Evolutionary conservation across 192 early-diverging fungal genomes (phyloP).

Genomic region (Linnemannia hyalina): DNA sequence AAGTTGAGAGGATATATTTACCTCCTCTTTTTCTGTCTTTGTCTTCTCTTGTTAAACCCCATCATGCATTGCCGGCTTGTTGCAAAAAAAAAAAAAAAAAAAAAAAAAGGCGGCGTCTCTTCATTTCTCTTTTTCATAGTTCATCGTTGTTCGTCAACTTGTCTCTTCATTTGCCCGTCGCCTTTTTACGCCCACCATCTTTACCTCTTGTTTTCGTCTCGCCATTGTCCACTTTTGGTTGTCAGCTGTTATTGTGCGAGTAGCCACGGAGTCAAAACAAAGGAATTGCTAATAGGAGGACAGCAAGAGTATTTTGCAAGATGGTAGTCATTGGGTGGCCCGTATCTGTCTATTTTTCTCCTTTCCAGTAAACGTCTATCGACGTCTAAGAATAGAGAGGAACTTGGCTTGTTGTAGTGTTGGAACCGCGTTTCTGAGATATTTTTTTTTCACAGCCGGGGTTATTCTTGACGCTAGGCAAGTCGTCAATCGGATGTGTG

Average conservation of each 20-base stretch:
- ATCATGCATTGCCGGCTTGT: too few species aligned
- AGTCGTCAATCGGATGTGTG: neutral
- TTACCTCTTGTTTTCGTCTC: too few species aligned
- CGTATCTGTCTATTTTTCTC: neutral
- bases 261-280: too few species aligned
- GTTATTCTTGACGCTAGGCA: neutral
- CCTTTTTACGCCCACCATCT: neutral
- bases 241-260: too few species aligned
- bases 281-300: too few species aligned
- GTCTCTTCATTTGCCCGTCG: neutral
- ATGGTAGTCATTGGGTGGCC: neutral
- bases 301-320: neutral
- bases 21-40: neutral
- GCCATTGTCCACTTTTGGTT: too few species aligned
- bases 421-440: neutral
- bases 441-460: neutral
- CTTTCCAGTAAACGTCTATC: neutral
- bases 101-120: conserved; percentile 2
- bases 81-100: neutral
- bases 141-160: neutral
- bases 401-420: neutral
- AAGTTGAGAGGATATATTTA: neutral
- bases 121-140: neutral
- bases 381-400: neutral
- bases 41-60: neutral